A percentile compares a stretch with the other conserved stretches of the same genome.
Conservation (phyloP, 2,329 filamentous ascomycete species). For the Erysiphe pulchra region DNA sequence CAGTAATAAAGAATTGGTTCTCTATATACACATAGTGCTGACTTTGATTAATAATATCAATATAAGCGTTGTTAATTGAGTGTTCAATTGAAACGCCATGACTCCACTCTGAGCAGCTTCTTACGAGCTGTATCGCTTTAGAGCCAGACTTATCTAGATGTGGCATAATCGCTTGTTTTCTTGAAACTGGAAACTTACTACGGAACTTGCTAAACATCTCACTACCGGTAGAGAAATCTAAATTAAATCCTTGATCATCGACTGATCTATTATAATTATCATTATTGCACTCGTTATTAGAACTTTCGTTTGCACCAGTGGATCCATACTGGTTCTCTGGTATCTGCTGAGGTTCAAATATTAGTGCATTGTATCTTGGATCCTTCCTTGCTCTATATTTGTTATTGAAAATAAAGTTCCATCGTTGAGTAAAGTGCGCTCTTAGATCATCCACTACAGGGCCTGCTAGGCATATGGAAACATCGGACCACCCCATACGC, state of each 20-base stretch:
- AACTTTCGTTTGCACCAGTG: conserved; percentile 5
- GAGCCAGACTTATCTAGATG: conserved; percentile 1
- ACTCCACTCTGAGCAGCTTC: conserved; percentile 28
- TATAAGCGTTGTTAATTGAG: conserved; percentile 70
- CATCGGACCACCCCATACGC: conserved; percentile 83
- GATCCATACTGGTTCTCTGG: conserved; percentile 9
- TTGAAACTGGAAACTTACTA: background rate
- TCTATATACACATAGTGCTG: conserved; percentile 59
- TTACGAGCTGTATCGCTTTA: conserved; percentile 15
- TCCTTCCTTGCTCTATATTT: conserved; percentile 39
- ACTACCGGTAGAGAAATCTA: background rate
- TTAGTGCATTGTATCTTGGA: conserved; percentile 18
- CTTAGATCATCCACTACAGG: conserved; percentile 50
- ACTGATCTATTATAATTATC: background rate
- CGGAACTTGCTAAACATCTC: conserved; percentile 3
- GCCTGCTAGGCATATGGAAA: conserved; percentile 51
- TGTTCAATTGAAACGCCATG: conserved; percentile 37
- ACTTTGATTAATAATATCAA: conserved; percentile 40
- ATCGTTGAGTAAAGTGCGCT: conserved; percentile 60
- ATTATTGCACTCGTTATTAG: background rate
- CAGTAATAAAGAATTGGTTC: conserved; percentile 73
- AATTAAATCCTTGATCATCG: background rate
- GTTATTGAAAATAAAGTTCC: conserved; percentile 72
- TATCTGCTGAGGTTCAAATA: conserved; percentile 3
- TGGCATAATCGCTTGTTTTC: background rate